These are phyloP conservation scores for Trichomonas vaginalis DNA, from an alignment of 208 protist species.

Conservation along the genomic window DNA sequence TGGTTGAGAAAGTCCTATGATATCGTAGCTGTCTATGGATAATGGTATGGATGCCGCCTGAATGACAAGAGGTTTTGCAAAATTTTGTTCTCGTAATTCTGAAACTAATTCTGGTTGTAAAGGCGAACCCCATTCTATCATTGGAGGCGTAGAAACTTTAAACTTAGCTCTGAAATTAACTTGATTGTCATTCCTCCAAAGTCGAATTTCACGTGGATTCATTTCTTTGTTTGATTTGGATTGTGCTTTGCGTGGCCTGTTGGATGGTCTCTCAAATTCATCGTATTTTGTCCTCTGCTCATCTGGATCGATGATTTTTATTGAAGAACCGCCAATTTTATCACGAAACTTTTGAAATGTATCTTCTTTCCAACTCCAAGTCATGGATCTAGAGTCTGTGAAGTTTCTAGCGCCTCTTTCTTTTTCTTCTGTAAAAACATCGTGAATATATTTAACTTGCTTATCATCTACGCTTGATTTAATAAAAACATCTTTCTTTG, in stretches of 20 bases:
- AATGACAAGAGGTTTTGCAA: constrained; percentile 18
- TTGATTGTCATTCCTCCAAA: neutral
- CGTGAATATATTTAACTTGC: neutral
- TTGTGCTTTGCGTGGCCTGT: neutral
- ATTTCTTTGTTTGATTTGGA: neutral
- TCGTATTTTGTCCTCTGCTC: neutral
- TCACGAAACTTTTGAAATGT: neutral
- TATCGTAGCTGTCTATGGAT: constrained; percentile 37
- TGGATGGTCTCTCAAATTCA: neutral
- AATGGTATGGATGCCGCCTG: constrained; percentile 32
- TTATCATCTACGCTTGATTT: neutral
- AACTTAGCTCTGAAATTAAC: neutral
- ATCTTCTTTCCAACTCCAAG: neutral
- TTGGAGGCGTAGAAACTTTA: neutral
- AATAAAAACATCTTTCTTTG: neutral
- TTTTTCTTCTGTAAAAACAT: neutral
- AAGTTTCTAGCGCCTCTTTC: neutral
- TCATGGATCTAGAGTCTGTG: neutral
- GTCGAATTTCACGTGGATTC: neutral
- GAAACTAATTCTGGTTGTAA: neutral
- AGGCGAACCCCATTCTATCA: neutral
- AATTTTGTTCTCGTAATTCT: neutral
- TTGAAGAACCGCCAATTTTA: too few relatives aligned
- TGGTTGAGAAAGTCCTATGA: constrained; percentile 93
- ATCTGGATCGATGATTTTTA: neutral